phyloP scores from a whole-genome alignment of 345 rosid species.

The Iberis pinnata region DNA sequence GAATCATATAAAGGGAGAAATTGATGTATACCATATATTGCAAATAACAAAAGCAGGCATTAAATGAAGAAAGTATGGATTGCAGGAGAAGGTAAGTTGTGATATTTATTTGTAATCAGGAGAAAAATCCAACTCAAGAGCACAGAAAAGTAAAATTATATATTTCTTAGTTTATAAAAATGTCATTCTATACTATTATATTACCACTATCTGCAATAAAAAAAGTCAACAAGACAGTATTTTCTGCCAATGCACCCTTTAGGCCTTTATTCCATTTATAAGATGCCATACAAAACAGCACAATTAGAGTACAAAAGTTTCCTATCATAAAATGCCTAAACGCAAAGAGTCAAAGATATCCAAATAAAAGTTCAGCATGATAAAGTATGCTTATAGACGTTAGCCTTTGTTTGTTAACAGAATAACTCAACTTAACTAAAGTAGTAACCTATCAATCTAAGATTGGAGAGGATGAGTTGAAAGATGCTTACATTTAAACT shows the following conservation, averaged over 20 bases:
- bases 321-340: not conserved
- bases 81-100: not conserved
- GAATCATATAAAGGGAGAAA: not conserved
- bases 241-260: too few species aligned
- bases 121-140: too few species aligned
- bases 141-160: slow-evolving; percentile 2
- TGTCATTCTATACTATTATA: not conserved
- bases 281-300: not conserved
- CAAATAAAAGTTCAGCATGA: slow-evolving; percentile 5
- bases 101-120: not conserved
- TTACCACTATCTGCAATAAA: too few species aligned
- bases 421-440: not conserved
- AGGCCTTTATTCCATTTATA: too few species aligned
- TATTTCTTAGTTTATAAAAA: not conserved
- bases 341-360: not conserved
- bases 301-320: not conserved
- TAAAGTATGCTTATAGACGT: slow-evolving; percentile 2
- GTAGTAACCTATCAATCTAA: not conserved
- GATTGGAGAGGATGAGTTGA: not conserved
- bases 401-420: not conserved
- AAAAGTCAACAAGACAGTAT: too few species aligned
- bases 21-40: not conserved
- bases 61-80: slow-evolving; percentile 6
- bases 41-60: slow-evolving; percentile 7
- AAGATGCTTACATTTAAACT: slow-evolving; percentile 35